Evolutionary conservation across 1,139 yeast species (phyloP), one percentile per base, ranked within the genome.

Genomic region (Kodamaea derodonti): DNA sequence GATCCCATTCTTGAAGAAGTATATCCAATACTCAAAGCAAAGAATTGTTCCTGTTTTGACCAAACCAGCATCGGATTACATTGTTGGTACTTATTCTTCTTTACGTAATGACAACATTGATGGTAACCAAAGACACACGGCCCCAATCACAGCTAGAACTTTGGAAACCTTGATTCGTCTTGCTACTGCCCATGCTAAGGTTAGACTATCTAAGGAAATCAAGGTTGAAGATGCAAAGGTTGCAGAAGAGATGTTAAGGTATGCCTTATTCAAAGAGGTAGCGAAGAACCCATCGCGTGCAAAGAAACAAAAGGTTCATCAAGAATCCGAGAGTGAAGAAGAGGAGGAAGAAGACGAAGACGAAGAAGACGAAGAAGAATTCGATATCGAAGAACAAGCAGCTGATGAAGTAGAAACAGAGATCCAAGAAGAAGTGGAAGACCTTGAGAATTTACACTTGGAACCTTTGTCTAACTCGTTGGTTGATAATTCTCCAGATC

Each of bases 61-160:
- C 4, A 72, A 79, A 42, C 76, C 70, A 37, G 97, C 98, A 0
- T 77, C 90, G 11, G 86, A 81, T 37, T 77, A 84, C 52, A 88
- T 92, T 51, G 94, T 88, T 17, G 73, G 74, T 34, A 78, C 85
- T 6, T 92, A 92, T 55, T 71, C 95, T 1, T 78, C 81, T 10
- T 71, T 92, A 46, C 76, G 99, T 65, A 88, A 88, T 54, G 95
- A 90, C 49, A 78, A 79, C 36, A 68, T 80, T 35, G 83, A 78
- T 31, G 74, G 70, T 43, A 81, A 80, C 49, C 85, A 81, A 54
- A 75, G 92, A 40, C 80, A 85, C 48, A 88, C 97, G 3, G 84
- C 95, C 1, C 98, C 99, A 26, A 87, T 94, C 46, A 92, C 99
- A 3, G 96, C 98, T 15, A 86, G 99, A 79, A 94, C 98, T 3